Base-by-base conservation (phyloP, 257 asterid species). In the Cynanchum wilfordii region DNA sequence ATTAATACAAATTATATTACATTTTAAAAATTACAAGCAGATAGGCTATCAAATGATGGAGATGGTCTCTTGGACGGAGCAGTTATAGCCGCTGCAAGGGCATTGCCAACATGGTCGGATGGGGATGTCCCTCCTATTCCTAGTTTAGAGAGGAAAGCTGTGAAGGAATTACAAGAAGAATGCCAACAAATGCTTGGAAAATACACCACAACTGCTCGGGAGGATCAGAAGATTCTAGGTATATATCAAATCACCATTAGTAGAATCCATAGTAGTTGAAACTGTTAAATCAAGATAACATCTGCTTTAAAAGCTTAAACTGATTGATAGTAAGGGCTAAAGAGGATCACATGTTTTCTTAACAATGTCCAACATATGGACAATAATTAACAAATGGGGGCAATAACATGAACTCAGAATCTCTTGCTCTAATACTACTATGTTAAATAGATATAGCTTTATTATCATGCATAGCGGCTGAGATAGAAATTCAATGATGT, bases 71-170 rank as follows among this genome's bases (percentile, higher is more conserved):
- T 95, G 72, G 96, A 95, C 79, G 99, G 98, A 78, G 98, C 98
- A 45, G 86, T 95, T 74, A 66, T 95, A 70, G 98, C 99, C 72
- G 98, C 98, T 70, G 98, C 98, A 68, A 86, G 96, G 86, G 90
- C 98, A 63, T 60, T 92, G 73, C 98, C 99, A 33, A 90, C 96
- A 73, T 91, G 98, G 99, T 87, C 98, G 50, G 92, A 95, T 42
- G 85, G 89, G 59, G 98, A 95, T 81, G 77, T 90, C 80, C 99
- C 98, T 80, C 96, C 89, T 25, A 16, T 90, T 73, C 99, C 98
- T 70, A 91, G 99, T 75, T 22, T 73, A 62, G 99, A 95, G 81
- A 84, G 97, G 84, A 88, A 84, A 76, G 99, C 96, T 60, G 97
- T 85, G 77, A 92, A 88, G 82, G 96, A 89, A 78, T 87, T 95